These are phyloP conservation scores for Coniochaeta hoffmannii DNA, from an alignment of 2,329 filamentous ascomycete species.

Conservation along the genomic window DNA sequence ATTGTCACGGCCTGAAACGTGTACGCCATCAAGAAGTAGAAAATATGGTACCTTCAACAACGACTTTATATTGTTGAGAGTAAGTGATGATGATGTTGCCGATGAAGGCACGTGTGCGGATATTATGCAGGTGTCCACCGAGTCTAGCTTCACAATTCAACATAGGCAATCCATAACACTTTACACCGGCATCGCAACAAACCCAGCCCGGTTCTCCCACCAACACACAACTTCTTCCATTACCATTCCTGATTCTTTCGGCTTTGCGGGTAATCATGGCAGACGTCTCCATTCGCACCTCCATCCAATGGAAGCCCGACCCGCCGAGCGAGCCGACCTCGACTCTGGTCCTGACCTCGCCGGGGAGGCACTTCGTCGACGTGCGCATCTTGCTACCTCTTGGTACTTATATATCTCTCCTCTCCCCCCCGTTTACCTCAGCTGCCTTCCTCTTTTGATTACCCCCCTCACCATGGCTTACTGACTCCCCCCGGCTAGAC, in stretches of 20 bases:
- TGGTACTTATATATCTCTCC: background rate
- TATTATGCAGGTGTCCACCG: too few species aligned
- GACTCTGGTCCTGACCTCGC: slow-evolving; percentile 58
- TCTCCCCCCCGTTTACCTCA: background rate
- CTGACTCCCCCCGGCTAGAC: background rate
- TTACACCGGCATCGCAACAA: too few species aligned
- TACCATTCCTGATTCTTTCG: background rate
- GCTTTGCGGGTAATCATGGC: background rate
- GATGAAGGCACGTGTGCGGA: too few species aligned
- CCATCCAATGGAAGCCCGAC: slow-evolving; percentile 50
- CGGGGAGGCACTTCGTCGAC: slow-evolving; percentile 51
- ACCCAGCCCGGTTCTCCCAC: slow-evolving; percentile 30
- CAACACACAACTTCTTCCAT: slow-evolving; percentile 6
- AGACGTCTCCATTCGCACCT: slow-evolving; percentile 49
- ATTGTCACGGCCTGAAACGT: too few species aligned
- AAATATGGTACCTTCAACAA: too few species aligned
- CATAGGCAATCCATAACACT: too few species aligned
- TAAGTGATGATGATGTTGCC: too few species aligned
- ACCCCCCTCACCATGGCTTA: background rate
- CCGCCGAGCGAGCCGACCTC: slow-evolving; percentile 51
- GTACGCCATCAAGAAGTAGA: too few species aligned
- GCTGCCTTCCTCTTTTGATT: background rate
- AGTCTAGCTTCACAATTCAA: too few species aligned
- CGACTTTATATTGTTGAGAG: too few species aligned
- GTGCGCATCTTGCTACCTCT: slow-evolving; percentile 40